These are phyloP conservation scores for Trametes coccinea DNA, from an alignment of 768 basidiomycete genomes.

Conservation along the genomic window DNA sequence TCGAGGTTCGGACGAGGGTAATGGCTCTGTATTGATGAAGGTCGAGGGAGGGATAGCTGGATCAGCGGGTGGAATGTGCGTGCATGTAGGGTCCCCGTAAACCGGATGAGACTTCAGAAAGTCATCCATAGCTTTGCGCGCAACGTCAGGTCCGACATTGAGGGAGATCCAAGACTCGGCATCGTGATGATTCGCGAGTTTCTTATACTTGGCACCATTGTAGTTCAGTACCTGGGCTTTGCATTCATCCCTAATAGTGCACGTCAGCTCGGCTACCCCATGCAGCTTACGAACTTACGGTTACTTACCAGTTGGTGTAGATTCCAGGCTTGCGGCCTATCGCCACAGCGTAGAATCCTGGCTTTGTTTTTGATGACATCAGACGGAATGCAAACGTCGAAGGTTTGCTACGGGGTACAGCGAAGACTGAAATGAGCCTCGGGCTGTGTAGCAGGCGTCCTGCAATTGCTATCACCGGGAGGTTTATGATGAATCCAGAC, in stretches of 20 bases:
- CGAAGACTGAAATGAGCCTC: too few species aligned
- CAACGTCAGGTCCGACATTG: background rate
- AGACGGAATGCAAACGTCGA: background rate
- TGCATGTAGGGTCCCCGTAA: background rate
- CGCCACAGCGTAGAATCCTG: constrained; percentile 15
- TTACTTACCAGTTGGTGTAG: constrained; percentile 10
- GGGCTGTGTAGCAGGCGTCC: too few species aligned
- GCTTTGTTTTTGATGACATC: background rate
- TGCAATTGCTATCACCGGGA: too few species aligned
- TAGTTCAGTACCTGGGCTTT: constrained; percentile 67
- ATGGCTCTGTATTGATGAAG: too few species aligned
- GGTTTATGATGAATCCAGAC: too few species aligned
- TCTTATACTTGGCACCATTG: constrained; percentile 61
- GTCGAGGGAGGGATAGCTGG: background rate
- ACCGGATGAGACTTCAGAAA: background rate
- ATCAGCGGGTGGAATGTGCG: background rate
- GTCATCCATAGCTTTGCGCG: background rate
- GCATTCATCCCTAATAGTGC: constrained; percentile 63
- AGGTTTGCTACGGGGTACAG: too few species aligned
- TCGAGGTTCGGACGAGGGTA: too few species aligned
- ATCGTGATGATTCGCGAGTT: constrained; percentile 53
- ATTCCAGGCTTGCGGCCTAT: constrained; percentile 15
- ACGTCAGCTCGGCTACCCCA: too few species aligned
- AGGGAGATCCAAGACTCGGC: constrained; percentile 56
- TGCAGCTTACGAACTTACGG: background rate